Conservation (phyloP, 345 rosid genomes). For the Rhodamnia rubescens region DNA sequence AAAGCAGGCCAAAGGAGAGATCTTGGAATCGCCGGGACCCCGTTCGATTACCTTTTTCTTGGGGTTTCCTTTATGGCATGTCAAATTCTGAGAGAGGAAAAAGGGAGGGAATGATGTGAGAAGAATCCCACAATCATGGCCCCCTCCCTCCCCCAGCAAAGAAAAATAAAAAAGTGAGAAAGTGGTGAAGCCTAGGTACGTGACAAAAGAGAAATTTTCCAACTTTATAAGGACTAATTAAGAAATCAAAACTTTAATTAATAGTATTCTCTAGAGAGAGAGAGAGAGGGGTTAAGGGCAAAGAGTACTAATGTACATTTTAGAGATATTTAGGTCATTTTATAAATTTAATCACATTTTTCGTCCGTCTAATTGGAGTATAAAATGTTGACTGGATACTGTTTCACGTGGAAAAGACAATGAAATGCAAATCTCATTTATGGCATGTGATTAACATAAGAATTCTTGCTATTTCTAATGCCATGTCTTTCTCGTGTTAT, state of each 20-base stretch:
- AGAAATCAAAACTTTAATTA: neutral
- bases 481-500: neutral
- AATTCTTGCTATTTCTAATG: neutral
- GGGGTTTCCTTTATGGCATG: neutral
- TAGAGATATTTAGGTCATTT: neutral
- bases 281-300: neutral
- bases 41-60: neutral
- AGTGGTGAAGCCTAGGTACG: neutral
- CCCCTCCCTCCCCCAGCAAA: neutral
- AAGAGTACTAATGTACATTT: neutral
- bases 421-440: neutral
- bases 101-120: neutral
- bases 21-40: neutral
- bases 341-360: neutral
- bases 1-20: neutral
- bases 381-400: neutral
- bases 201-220: conserved; percentile 10
- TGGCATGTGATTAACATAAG: neutral
- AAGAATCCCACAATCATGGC: neutral
- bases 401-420: neutral
- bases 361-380: neutral
- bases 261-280: neutral
- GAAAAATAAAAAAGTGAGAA: neutral
- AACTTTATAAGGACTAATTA: neutral
- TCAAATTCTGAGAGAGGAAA: neutral